Conservation (phyloP, 108 stramenopile species). For the Chaetoceros tenuissimus region DNA sequence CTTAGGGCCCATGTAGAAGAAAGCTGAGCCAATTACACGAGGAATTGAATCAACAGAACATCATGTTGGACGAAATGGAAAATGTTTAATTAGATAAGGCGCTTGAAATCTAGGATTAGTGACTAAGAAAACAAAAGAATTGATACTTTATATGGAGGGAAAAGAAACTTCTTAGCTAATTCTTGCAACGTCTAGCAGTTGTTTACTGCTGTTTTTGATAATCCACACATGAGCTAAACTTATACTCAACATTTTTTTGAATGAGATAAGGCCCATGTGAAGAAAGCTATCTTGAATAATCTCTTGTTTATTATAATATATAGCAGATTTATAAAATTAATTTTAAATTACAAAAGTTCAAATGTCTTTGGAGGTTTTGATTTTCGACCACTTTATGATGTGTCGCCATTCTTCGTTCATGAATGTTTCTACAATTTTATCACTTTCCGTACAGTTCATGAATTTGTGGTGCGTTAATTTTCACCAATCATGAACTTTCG, state of each 20-base stretch:
- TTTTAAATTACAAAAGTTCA: not conserved
- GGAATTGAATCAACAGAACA: conserved; percentile 79
- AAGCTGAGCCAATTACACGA: no score
- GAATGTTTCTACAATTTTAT: conserved; percentile 6
- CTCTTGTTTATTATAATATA: not conserved
- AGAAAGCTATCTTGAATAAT: not conserved
- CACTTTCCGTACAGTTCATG: not conserved
- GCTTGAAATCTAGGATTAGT: conserved; percentile 65
- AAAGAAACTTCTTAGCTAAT: conserved; percentile 72
- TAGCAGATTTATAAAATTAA: not conserved
- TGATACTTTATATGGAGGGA: conserved; percentile 80
- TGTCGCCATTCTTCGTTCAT: conserved; percentile 85
- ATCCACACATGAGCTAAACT: conserved; percentile 49
- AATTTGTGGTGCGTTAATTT: conserved; percentile 16
- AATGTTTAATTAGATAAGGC: conserved; percentile 81
- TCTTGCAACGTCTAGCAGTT: conserved; percentile 46
- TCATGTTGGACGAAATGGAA: conserved; percentile 88
- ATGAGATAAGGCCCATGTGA: not conserved
- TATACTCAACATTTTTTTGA: not conserved
- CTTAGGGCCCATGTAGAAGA: no score
- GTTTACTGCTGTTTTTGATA: conserved; percentile 70
- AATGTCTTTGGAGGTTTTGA: not conserved
- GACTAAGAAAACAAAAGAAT: conserved; percentile 81
- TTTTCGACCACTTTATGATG: conserved; percentile 23
- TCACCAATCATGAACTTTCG: conserved; percentile 93